Base-by-base conservation (phyloP, 164 flowering plant species). In the Aristolochia contorta region DNA sequence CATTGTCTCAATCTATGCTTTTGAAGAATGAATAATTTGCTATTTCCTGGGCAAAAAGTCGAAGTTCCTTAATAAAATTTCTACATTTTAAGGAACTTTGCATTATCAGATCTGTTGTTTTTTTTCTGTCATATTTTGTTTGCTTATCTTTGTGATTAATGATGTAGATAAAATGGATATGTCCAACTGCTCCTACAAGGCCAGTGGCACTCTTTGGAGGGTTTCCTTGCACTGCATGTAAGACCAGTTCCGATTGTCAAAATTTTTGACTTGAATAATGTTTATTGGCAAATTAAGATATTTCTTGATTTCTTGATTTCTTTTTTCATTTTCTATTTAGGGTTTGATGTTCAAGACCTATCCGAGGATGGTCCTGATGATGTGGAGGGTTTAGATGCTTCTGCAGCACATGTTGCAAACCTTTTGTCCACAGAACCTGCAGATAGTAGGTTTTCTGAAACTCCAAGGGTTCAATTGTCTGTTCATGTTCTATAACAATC, bases 381-480 rank as follows among this genome's bases (percentile, higher is more conserved):
- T 67, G 58, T 73, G 66, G 96, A 91, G 67, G 96, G 96, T 54
- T 78, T 94, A 73, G 99, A 94, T 84, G 87, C 89, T 69, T 81
- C 99, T 55, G 99, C 94, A 53, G 83, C 97, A 51, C 97, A 94
- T 73, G 76, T 94, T 70, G 96, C 96, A 62, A 94, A 87, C 63
- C 68, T 94, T 69, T 73, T 94, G 72, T 91, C 97, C 20, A 79
- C 96, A 3, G 99, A 94, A 71, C 99, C 99, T 46, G 69, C 87
- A 65, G 93, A 83, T 68, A 83, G 99, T 94, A 85, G 16, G 76
- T 65, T 56, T 33, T 56, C 18, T 5, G 22, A 49, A 20, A 49
- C 53, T 12, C 22, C 53, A 49, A 49, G 20, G 7, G n/a, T 19
- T 16, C 58, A 56, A 16, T 30, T 16, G 27, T 23, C 19, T 33